Conservation (phyloP, 169 alveolate genomes). For the Plasmodium gallinaceum region DNA sequence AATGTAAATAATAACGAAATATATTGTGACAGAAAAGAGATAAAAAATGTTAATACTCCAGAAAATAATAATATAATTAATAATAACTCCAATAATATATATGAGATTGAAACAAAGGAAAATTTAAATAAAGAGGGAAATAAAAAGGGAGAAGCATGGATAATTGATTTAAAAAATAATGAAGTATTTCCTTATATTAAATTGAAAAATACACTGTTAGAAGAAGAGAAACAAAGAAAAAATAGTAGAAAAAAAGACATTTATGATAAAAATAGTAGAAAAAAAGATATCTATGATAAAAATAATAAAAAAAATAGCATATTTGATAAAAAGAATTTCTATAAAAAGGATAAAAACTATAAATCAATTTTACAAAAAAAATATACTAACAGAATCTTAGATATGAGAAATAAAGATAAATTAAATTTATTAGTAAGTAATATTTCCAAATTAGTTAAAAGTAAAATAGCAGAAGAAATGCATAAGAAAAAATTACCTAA, state of each 20-base stretch:
- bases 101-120: not conserved
- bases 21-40: not conserved
- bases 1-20: not conserved
- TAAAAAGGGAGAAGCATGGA: slow-evolving; percentile 62
- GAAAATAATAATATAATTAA: not conserved
- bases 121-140: not conserved
- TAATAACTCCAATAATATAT: not conserved
- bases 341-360: not conserved
- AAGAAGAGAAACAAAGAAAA: not conserved
- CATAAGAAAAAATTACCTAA: slow-evolving; percentile 46
- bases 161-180: slow-evolving; percentile 65
- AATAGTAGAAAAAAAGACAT: not conserved
- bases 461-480: slow-evolving; percentile 59
- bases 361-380: not conserved
- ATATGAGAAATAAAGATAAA: slow-evolving; percentile 18
- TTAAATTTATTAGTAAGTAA: slow-evolving; percentile 39
- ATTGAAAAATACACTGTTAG: slow-evolving; percentile 7
- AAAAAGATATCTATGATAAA: not conserved
- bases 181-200: slow-evolving; percentile 57
- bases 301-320: not conserved
- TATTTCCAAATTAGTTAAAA: slow-evolving; percentile 58
- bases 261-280: not conserved
- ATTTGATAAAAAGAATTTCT: not conserved
- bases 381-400: not conserved
- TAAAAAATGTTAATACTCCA: not conserved